A percentile compares a stretch with the other conserved stretches of the same genome.
These are phyloP conservation scores for Cystoderma amianthinum DNA, from an alignment of 768 basidiomycete genomes.

Conservation along the genomic window DNA sequence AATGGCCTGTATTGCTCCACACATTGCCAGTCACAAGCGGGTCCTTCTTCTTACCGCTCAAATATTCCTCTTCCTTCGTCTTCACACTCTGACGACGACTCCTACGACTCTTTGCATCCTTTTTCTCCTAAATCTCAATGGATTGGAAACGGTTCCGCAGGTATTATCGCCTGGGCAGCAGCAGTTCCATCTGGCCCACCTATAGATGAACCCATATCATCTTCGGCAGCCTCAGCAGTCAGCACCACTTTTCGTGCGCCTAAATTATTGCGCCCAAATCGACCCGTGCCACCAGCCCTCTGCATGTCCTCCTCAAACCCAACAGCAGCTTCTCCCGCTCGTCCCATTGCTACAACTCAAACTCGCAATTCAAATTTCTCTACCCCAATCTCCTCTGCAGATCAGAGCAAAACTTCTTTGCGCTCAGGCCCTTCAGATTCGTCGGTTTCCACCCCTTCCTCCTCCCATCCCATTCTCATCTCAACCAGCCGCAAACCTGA, in stretches of 20 bases:
- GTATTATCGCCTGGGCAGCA: conserved; percentile 43
- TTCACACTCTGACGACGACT: conserved; percentile 7
- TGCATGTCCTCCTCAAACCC: conserved; percentile 37
- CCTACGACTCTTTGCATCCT: conserved; percentile 9
- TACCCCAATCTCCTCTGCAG: conserved; percentile 18
- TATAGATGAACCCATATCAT: conserved; percentile 11
- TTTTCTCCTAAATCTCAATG: conserved; percentile 13
- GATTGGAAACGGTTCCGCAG: conserved; percentile 31
- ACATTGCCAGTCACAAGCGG: conserved; percentile 27
- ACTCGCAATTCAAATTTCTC: conserved; percentile 21
- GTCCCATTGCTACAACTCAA: conserved; percentile 23
- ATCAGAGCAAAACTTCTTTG: conserved; percentile 26
- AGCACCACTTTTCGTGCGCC: conserved; percentile 21
- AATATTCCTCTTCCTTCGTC: conserved; percentile 4
- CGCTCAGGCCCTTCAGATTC: conserved; percentile 36
- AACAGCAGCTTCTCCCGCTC: conserved; percentile 17
- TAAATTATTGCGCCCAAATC: conserved; percentile 31
- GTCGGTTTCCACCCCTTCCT: conserved; percentile 45
- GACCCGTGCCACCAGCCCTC: conserved; percentile 42
- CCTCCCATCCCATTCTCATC: conserved; percentile 28
- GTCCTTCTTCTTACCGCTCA: conserved; percentile 13
- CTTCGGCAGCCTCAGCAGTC: conserved; percentile 13
- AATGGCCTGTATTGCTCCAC: conserved; percentile 46
- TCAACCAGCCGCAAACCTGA: conserved; percentile 19
- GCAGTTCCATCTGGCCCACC: conserved; percentile 26